Evolutionary conservation across 495 filamentous ascomycete species (phyloP).

Genomic region (Bacidia rubella): DNA sequence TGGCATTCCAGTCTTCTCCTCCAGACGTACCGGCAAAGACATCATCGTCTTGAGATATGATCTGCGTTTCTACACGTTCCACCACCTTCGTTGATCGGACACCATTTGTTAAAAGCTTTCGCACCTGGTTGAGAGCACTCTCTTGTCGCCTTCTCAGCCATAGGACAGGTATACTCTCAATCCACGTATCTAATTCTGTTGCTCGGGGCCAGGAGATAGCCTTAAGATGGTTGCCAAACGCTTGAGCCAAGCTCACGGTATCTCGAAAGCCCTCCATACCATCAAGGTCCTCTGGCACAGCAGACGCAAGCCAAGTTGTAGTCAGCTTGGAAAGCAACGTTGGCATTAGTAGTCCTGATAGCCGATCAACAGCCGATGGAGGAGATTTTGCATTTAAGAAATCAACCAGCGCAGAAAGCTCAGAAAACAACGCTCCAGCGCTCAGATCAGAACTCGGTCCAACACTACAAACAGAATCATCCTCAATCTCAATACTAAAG

Average conservation of each 20-base stretch:
- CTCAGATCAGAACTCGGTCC: conserved; percentile 9
- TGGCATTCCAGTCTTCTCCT: conserved; percentile 59
- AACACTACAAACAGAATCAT: conserved; percentile 15
- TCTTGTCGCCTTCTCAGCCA: conserved; percentile 83
- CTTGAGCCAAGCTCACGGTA: conserved; percentile 42
- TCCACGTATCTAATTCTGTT: conserved; percentile 64
- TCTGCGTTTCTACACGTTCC: conserved; percentile 74
- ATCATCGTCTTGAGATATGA: conserved; percentile 54
- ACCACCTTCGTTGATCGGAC: conserved; percentile 50
- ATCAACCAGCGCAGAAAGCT: conserved; percentile 46
- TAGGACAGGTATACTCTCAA: conserved; percentile 57
- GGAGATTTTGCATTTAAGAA: conserved; percentile 58
- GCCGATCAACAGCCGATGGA: conserved; percentile 38
- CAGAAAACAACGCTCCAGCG: conserved; percentile 33
- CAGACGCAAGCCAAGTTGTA: conserved; percentile 56
- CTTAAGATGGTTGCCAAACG: conserved; percentile 51
- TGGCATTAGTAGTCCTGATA: conserved; percentile 57
- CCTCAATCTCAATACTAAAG: conserved; percentile 17
- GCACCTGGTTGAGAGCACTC: conserved; percentile 56
- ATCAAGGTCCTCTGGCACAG: conserved; percentile 57
- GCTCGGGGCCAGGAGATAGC: conserved; percentile 53
- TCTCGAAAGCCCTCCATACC: conserved; percentile 57
- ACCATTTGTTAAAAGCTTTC: conserved; percentile 51
- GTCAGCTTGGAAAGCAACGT: conserved; percentile 51
- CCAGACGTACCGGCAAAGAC: conserved; percentile 41